A percentile compares a stretch with the other conserved stretches of the same genome.
phyloP scores from a whole-genome alignment of 2,329 filamentous ascomycete genomes.

The Colletotrichum costaricense region DNA sequence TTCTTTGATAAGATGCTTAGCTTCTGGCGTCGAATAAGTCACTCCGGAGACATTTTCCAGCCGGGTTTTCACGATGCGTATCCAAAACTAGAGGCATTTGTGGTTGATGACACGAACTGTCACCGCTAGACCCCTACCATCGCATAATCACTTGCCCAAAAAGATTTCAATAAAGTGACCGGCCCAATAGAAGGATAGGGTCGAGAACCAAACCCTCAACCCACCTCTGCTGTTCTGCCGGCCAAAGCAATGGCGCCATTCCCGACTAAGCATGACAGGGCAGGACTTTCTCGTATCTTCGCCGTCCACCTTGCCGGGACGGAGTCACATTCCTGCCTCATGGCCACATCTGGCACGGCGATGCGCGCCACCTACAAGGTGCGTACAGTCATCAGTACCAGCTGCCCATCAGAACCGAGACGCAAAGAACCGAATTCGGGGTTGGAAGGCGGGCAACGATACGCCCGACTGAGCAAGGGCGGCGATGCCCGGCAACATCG shows the following conservation, averaged over 20 bases:
- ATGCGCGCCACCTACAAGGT: slow-evolving; percentile 18
- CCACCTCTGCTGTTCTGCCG: not conserved
- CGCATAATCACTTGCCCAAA: slow-evolving; percentile 29
- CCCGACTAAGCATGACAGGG: slow-evolving; percentile 20
- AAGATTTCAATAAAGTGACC: slow-evolving; percentile 27
- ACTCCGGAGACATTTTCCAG: not conserved
- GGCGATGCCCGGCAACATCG: not conserved
- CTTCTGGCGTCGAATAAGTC: not conserved
- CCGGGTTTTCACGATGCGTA: not conserved
- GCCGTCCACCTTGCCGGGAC: not conserved
- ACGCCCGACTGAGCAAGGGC: slow-evolving; percentile 7
- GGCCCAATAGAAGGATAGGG: slow-evolving; percentile 25
- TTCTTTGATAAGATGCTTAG: not conserved
- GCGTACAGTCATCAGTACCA: slow-evolving; percentile 26
- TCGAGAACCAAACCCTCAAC: not conserved
- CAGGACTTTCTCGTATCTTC: slow-evolving; percentile 29
- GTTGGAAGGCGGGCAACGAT: not conserved
- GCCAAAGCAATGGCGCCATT: slow-evolving; percentile 11
- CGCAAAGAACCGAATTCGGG: slow-evolving; percentile 4
- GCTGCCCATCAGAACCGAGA: slow-evolving; percentile 9
- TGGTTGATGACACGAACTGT: slow-evolving; percentile 26
- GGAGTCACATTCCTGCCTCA: slow-evolving; percentile 24
- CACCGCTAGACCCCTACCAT: slow-evolving; percentile 11
- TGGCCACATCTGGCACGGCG: slow-evolving; percentile 17
- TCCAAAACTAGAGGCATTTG: not conserved